A percentile compares a stretch with the other conserved stretches of the same genome.
Evolutionary conservation across 352 stramenopile genomes (phyloP).

Genomic region (Globisporangium echinulatum): DNA sequence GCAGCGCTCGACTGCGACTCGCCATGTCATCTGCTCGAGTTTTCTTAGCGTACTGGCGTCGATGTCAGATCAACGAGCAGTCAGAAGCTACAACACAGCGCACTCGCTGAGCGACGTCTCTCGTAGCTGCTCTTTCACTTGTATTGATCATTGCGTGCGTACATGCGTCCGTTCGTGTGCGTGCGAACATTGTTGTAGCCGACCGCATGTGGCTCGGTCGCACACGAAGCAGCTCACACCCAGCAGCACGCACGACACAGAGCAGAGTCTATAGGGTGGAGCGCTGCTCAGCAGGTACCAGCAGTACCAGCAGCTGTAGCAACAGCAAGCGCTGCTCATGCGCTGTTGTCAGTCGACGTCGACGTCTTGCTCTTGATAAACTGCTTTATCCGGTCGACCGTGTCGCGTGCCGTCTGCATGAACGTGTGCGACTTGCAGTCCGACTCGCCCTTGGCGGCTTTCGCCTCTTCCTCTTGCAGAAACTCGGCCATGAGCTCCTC

Average conservation of each 20-base stretch:
- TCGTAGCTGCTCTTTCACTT: no score
- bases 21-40: no score
- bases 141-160: no score
- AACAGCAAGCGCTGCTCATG: background rate
- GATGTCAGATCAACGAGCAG: no score
- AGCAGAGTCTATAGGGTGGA: background rate
- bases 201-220: background rate
- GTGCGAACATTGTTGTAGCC: no score
- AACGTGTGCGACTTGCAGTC: slow-evolving; percentile 84
- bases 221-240: background rate
- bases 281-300: no score
- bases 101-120: no score
- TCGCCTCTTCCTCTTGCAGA: slow-evolving; percentile 80
- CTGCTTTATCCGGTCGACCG: slow-evolving; percentile 85
- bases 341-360: background rate
- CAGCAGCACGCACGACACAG: background rate
- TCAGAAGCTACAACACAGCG: no score
- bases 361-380: slow-evolving; percentile 72
- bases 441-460: slow-evolving; percentile 58
- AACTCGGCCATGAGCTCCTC: slow-evolving; percentile 96
- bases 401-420: slow-evolving; percentile 67
- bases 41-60: no score
- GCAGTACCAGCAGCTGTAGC: background rate
- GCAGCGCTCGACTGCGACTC: no score
- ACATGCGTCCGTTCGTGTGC: no score